phyloP scores from a whole-genome alignment of 148 eudicot genomes.

The Bassia scoparia region DNA sequence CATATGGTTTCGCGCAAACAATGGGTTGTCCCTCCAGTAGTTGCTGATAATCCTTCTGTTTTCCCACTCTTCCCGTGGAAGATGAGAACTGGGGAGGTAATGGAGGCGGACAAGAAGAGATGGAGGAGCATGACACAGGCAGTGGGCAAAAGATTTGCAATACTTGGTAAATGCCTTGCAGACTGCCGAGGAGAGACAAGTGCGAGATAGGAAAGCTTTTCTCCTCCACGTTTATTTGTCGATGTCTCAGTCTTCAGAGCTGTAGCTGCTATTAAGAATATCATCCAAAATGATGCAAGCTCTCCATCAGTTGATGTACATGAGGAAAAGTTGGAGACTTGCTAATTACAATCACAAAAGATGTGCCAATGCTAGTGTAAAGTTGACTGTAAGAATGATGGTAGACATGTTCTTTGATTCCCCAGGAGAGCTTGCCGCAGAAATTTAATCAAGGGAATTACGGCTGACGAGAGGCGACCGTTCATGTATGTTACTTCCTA shows the following conservation, averaged over 20 bases:
- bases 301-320: constrained; percentile 29
- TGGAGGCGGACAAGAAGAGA: constrained; percentile 89
- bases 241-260: constrained; percentile 80
- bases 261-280: constrained; percentile 46
- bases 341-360: constrained; percentile 47
- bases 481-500: constrained; percentile 55
- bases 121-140: constrained; percentile 50
- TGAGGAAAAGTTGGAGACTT: constrained; percentile 70
- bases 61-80: constrained; percentile 79
- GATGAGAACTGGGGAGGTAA: constrained; percentile 92
- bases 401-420: constrained; percentile 58
- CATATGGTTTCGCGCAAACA: constrained; percentile 90
- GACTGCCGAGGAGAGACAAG: constrained; percentile 79
- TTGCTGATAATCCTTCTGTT: constrained; percentile 58
- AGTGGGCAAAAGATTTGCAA: constrained; percentile 76
- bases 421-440: constrained; percentile 71
- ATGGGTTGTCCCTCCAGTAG: constrained; percentile 83
- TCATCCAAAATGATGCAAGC: constrained; percentile 33
- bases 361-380: constrained; percentile 65
- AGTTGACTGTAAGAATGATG: constrained; percentile 67
- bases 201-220: constrained; percentile 86
- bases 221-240: constrained; percentile 86
- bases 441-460: constrained; percentile 84
- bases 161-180: constrained; percentile 89
- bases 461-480: constrained; percentile 92